These are phyloP conservation scores for Suillus weaverae DNA, from an alignment of 768 basidiomycete species.

Conservation along the genomic window DNA sequence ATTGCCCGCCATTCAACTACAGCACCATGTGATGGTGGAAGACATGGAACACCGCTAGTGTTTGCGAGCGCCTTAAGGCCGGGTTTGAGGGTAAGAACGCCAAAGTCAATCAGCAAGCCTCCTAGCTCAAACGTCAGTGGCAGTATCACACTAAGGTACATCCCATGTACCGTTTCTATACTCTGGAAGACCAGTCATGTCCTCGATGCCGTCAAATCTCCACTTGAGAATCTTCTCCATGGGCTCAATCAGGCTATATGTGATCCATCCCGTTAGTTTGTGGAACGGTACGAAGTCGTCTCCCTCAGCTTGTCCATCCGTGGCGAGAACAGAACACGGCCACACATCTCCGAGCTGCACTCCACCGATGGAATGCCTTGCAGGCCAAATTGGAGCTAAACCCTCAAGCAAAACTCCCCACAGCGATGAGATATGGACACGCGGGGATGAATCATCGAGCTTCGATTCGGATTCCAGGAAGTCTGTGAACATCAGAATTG, in stretches of 20 bases:
- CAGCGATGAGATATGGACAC: constrained; percentile 69
- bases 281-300: constrained; percentile 90
- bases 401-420: constrained; percentile 85
- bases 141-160: not conserved
- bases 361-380: constrained; percentile 63
- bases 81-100: constrained; percentile 69
- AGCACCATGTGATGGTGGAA: constrained; percentile 79
- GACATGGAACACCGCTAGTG: constrained; percentile 50
- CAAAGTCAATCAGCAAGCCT: constrained; percentile 84
- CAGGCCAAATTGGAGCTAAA: constrained; percentile 87
- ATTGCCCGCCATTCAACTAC: constrained; percentile 96
- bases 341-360: constrained; percentile 90
- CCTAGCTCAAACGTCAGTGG: constrained; percentile 43
- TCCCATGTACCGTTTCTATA: constrained; percentile 80
- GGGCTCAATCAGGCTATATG: constrained; percentile 85
- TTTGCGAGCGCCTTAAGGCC: constrained; percentile 46
- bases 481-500: constrained; percentile 41
- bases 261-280: constrained; percentile 93
- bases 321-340: constrained; percentile 65
- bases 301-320: constrained; percentile 41
- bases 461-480: constrained; percentile 63
- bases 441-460: constrained; percentile 38
- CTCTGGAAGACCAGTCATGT: constrained; percentile 92
- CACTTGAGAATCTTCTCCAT: constrained; percentile 77
- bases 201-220: constrained; percentile 77